Conservation (phyloP, 345 rosid species). For the Carallia brachiata region DNA sequence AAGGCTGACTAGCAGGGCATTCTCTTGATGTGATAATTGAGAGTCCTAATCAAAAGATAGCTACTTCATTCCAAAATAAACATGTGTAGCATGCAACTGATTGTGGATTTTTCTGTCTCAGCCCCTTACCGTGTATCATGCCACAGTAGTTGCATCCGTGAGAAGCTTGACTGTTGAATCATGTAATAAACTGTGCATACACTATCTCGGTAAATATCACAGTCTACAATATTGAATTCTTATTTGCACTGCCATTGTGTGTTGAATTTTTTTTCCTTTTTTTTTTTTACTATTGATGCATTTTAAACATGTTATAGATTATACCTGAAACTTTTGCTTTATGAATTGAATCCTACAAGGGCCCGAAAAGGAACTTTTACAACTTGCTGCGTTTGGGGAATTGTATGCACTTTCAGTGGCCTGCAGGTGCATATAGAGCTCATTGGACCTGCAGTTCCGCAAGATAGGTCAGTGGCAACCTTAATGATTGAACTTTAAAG, state of each 20-base stretch:
- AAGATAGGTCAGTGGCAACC: conserved; percentile 44
- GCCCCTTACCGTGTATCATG: conserved; percentile 81
- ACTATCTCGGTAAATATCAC: conserved; percentile 68
- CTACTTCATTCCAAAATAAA: conserved; percentile 6
- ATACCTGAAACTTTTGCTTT: conserved; percentile 5
- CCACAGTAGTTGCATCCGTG: conserved; percentile 50
- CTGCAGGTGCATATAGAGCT: conserved; percentile 51
- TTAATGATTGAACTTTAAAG: conserved; percentile 8
- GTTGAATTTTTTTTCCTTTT: not conserved
- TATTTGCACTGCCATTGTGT: conserved; percentile 5
- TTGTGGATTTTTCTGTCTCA: conserved; percentile 28
- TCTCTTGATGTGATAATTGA: not conserved
- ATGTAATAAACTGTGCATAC: conserved; percentile 53
- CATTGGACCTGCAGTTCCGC: conserved; percentile 84
- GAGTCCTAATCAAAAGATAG: not conserved
- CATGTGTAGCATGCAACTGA: conserved; percentile 2
- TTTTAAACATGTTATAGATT: no score
- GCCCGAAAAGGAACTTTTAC: conserved; percentile 89
- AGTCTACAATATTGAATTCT: not conserved
- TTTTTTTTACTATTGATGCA: not conserved
- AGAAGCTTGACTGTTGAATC: conserved; percentile 33
- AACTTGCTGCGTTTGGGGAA: conserved; percentile 79
- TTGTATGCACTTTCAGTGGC: conserved; percentile 76
- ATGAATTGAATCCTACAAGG: conserved; percentile 48
- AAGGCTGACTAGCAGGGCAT: not conserved